Evolutionary conservation across 2,329 filamentous ascomycete genomes (phyloP).

Genomic region (Huntiella decipiens): DNA sequence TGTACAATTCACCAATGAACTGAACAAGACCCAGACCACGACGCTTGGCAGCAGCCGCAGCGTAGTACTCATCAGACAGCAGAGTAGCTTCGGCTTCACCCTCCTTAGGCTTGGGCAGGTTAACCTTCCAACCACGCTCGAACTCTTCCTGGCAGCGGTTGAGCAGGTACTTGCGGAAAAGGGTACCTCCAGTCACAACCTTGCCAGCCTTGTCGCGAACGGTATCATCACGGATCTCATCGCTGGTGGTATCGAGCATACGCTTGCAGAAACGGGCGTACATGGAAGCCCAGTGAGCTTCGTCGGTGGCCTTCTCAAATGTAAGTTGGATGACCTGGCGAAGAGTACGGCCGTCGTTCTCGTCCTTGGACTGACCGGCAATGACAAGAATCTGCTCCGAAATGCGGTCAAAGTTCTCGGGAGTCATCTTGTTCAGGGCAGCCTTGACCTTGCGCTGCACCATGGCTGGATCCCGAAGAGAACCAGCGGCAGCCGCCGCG

Average conservation of each 20-base stretch:
- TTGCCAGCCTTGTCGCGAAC: constrained; percentile 81
- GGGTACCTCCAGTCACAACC: constrained; percentile 73
- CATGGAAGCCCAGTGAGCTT: constrained; percentile 96
- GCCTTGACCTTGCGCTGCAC: constrained; percentile 99
- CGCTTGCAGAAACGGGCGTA: constrained; percentile 97
- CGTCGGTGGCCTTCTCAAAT: constrained; percentile 97
- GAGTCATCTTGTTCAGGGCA: constrained; percentile 98
- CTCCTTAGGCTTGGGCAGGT: constrained; percentile 24
- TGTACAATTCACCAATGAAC: constrained; percentile 98
- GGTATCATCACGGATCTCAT: constrained; percentile 86
- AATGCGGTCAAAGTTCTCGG: constrained; percentile 95
- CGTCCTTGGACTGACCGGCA: constrained; percentile 85
- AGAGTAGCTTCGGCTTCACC: constrained; percentile 37
- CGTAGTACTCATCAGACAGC: constrained; percentile 92
- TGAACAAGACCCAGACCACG: constrained; percentile 94
- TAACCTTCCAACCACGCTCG: constrained; percentile 76
- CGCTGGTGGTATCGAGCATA: constrained; percentile 89
- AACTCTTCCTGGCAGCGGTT: constrained; percentile 99
- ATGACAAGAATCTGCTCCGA: constrained; percentile 84
- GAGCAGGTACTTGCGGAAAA: constrained; percentile 97
- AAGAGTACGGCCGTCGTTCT: constrained; percentile 80
- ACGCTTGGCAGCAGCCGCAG: constrained; percentile 82
- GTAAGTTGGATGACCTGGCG: constrained; percentile 97
- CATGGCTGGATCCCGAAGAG: constrained; percentile 67
- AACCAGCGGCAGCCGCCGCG: constrained; percentile 21